phyloP scores from a whole-genome alignment of 2,329 filamentous ascomycete genomes.

The Neofusicoccum ribis region DNA sequence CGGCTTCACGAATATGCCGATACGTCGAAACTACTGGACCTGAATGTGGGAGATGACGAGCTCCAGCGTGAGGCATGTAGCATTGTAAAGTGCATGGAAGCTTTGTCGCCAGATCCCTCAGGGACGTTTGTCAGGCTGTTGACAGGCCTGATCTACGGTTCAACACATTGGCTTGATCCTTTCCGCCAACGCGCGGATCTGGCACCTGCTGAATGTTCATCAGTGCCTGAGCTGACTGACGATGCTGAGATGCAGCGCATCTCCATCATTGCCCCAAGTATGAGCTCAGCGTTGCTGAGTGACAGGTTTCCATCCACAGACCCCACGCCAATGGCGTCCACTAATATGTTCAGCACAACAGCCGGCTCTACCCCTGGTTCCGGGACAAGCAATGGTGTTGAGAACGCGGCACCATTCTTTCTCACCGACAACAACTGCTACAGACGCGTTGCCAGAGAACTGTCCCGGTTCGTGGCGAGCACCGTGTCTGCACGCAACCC shows the following conservation, averaged over 20 bases:
- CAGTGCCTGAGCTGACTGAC: background rate
- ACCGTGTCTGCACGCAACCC: conserved; percentile 29
- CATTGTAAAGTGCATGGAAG: too few species aligned
- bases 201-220: background rate
- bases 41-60: too few species aligned
- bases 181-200: background rate
- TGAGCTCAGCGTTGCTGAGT: background rate
- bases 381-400: background rate
- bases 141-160: background rate
- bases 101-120: too few species aligned
- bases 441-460: conserved; percentile 25
- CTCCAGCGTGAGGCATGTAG: too few species aligned
- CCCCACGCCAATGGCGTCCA: background rate
- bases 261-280: too few species aligned
- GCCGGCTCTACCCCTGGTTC: background rate
- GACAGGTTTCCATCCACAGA: background rate
- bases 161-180: background rate
- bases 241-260: too few species aligned
- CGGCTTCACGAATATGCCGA: too few species aligned
- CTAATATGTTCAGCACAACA: background rate
- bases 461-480: conserved; percentile 28
- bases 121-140: too few species aligned
- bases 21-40: too few species aligned
- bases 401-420: background rate
- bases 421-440: conserved; percentile 25